These are phyloP conservation scores for Rhodomyrtus tomentosa DNA, from an alignment of 345 rosid genomes.

Conservation along the genomic window DNA sequence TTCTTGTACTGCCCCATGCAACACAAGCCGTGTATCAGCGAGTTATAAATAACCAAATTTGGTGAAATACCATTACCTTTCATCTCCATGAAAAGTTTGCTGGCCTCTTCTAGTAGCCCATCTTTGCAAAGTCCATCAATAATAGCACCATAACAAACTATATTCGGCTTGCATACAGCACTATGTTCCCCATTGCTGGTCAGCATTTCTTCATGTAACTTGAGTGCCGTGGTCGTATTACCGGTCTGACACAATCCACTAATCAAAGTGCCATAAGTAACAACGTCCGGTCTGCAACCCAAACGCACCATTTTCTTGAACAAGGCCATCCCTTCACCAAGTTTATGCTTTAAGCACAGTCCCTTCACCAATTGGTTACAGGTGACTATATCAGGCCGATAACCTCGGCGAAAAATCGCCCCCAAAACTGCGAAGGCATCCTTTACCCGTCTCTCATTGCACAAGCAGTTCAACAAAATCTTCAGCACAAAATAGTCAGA, in stretches of 20 bases:
- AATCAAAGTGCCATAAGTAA: conserved; percentile 10
- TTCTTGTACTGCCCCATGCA: conserved; percentile 3
- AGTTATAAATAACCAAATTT: conserved; percentile 7
- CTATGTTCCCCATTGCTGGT: neutral
- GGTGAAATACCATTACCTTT: conserved; percentile 8
- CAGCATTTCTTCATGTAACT: conserved; percentile 11
- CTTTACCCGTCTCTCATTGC: neutral
- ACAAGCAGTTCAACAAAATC: conserved; percentile 15
- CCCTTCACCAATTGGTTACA: conserved; percentile 18
- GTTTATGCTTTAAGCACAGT: conserved; percentile 7
- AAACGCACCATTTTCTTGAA: conserved; percentile 8
- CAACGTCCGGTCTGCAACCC: conserved; percentile 6
- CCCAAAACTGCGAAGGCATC: conserved; percentile 16
- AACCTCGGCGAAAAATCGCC: conserved; percentile 13
- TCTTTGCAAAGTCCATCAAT: conserved; percentile 21
- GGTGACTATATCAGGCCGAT: conserved; percentile 6
- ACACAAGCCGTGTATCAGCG: conserved; percentile 15
- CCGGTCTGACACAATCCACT: conserved; percentile 11
- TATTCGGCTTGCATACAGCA: conserved; percentile 6
- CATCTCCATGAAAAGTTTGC: conserved; percentile 21
- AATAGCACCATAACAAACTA: conserved; percentile 5
- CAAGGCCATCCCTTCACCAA: conserved; percentile 2
- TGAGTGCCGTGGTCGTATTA: conserved; percentile 5
- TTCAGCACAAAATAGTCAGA: conserved; percentile 12
- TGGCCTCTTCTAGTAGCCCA: conserved; percentile 13